Conservation (phyloP, 2,329 filamentous ascomycete species). For the Colletotrichum lupini region DNA sequence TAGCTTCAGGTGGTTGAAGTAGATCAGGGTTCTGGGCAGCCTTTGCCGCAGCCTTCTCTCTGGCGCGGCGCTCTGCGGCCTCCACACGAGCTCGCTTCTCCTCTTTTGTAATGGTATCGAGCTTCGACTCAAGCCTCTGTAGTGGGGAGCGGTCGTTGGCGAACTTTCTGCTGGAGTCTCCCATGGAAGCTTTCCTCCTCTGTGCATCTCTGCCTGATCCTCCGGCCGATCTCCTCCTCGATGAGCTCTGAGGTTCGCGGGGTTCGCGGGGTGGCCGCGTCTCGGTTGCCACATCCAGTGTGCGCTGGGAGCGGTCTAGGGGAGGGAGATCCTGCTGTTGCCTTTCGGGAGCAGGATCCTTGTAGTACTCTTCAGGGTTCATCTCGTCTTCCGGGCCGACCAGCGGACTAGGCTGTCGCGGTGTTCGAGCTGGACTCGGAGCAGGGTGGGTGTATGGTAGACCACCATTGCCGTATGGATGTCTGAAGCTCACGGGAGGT, state of each 20-base stretch:
- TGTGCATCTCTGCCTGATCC: conserved; percentile 18
- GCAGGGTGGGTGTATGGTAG: conserved; percentile 40
- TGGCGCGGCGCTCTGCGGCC: conserved; percentile 80
- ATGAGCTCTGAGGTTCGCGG: conserved; percentile 8
- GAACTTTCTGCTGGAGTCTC: conserved; percentile 65
- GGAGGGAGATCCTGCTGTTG: conserved; percentile 39
- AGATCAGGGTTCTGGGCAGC: conserved; percentile 47
- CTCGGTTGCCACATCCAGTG: conserved; percentile 41
- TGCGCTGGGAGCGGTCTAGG: conserved; percentile 43
- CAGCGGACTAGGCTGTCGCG: conserved; percentile 39
- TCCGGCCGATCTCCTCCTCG: conserved; percentile 26
- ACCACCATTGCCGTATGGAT: conserved; percentile 55
- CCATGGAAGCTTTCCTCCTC: conserved; percentile 51
- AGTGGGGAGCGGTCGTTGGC: conserved; percentile 89
- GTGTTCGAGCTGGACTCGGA: conserved; percentile 44
- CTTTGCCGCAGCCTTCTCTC: conserved; percentile 61
- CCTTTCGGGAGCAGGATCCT: conserved; percentile 30
- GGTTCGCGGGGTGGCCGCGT: neutral
- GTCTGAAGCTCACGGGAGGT: conserved; percentile 68
- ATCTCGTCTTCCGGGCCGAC: conserved; percentile 41
- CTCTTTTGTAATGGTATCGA: conserved; percentile 94
- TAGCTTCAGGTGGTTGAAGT: conserved; percentile 40
- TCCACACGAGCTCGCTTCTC: conserved; percentile 88
- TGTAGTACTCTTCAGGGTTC: conserved; percentile 47
- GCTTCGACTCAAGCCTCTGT: conserved; percentile 90